Evolutionary conservation across 768 basidiomycete species (phyloP), one percentile per base, ranked within the genome.

Genomic region (Macrocybe gigantea): DNA sequence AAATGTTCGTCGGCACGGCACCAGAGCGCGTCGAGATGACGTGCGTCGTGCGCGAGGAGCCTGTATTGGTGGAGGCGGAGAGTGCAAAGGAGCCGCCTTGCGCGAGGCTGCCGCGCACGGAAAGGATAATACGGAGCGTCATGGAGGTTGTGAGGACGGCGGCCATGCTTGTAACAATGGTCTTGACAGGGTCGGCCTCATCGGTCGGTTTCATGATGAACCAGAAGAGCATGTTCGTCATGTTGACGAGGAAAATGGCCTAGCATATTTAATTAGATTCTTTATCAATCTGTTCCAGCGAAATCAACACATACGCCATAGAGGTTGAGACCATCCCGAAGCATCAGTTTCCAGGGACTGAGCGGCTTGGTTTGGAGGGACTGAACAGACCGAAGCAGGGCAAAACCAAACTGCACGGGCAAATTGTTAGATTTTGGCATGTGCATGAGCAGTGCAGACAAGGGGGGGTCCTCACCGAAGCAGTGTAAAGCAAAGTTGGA

Each of bases 101-200:
- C 15, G 69, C 74, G 62, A 91, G 85, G 22, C 79, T 63, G n/a
- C 88, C 89, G 47, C 86, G 82, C 44, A 92, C 83, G 52, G 79
- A 77, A 57, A 93, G 85, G 53, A 93, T 74, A 71, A 93, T 89
- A 55, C 89, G 88, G 59, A 91, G 82, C 32, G 82, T 79, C 90
- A 92, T 92, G 12, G 89, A 88, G 36, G 87, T 83, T 30, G 90
- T 92, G 50, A 92, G 79, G 33, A 91, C 88, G 7, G 85, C 88
- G 1, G 90, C 78, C 85, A 93, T 91, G 68, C 80, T 77, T 15
- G 87, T 88, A 38, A 90, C 79, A 60, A 90, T 87, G 33, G 89
- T 91, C 61, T 78, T 83, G 72, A 92, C 78, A 51, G 85, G 77
- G 65, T 93, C 89, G 0, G 57, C 47, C 14, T 54, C 40, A 41